A percentile compares a stretch with the other conserved stretches of the same genome.
These are phyloP conservation scores for Phialemonium atrogriseum DNA, from an alignment of 2,329 filamentous ascomycete species.

Conservation along the genomic window DNA sequence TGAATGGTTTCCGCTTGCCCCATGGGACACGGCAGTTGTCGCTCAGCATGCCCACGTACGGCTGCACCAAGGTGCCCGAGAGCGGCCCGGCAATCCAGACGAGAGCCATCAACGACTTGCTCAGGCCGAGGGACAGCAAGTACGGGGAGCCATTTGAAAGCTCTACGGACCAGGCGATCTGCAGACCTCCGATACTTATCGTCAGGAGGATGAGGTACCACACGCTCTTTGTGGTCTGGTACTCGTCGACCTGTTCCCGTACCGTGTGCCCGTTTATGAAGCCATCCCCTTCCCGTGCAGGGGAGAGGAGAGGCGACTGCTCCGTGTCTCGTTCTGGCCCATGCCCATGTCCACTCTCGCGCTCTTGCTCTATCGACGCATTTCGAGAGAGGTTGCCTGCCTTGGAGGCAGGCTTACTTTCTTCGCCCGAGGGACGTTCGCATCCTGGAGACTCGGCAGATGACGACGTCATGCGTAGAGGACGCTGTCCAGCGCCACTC, in stretches of 20 bases:
- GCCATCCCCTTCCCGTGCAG: conserved; percentile 25
- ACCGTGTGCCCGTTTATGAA: conserved; percentile 22
- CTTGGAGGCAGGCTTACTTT: conserved; percentile 10
- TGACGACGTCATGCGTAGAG: conserved; percentile 31
- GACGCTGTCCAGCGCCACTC: too few relatives aligned
- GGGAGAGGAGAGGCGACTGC: conserved; percentile 40
- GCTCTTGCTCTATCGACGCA: conserved; percentile 12
- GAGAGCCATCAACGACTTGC: conserved; percentile 73
- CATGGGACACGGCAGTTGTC: conserved; percentile 67
- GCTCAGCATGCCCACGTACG: conserved; percentile 73
- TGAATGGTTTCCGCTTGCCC: conserved; percentile 77
- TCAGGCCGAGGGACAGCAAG: conserved; percentile 70
- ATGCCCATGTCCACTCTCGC: conserved; percentile 3
- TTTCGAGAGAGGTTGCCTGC: conserved; percentile 12
- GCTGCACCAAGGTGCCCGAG: conserved; percentile 71
- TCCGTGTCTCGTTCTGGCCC: conserved; percentile 28
- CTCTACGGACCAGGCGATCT: conserved; percentile 94
- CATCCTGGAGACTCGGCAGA: conserved; percentile 18
- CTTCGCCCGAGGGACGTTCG: conserved; percentile 19
- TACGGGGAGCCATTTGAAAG: conserved; percentile 87
- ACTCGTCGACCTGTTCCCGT: conserved; percentile 34
- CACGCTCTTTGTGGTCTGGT: conserved; percentile 65
- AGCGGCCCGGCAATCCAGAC: conserved; percentile 81
- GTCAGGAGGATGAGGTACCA: conserved; percentile 85
- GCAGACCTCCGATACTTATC: conserved; percentile 76